Evolutionary conservation across 208 protist genomes (phyloP), one percentile per base, ranked within the genome.

Genomic region (Endotrypanum monterogeii): DNA sequence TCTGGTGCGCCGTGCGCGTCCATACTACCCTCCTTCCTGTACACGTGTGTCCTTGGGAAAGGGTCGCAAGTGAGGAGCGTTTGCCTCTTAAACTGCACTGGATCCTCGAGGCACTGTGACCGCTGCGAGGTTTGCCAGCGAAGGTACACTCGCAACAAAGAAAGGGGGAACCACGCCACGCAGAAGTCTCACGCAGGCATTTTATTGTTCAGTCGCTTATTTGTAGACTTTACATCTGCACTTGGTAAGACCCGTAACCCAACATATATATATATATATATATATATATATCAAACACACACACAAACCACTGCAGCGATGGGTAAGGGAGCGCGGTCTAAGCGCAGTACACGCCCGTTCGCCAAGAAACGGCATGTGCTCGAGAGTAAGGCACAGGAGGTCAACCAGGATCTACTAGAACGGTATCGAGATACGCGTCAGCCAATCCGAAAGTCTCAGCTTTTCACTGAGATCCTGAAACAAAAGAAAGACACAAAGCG

Each of bases 401-500:
- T 97, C 8, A 89, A 97, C 71, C 88, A 89, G 23, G 67, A 70
- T 50, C 83, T 97, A 39, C 67, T 95, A 57, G 90, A 95, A 80
- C 86, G 84, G 18, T 97, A 87, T 81, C 93, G 93, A 62, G 92
- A 82, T 75, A 97, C 93, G 23, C 85, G 86, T 9, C 93, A 97
- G 71, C 89, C 93, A 0, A 87, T 91, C 44, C 84, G 85, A 57
- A 97, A 97, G 80, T 92, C 88, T 28, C 85, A 93, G 85, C 85
- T 97, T 25, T 97, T 92, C 78, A 91, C 84, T 3, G 78, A 97
- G 62, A 89, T 97, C 52, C 68, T 90, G 57, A 93, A 93, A 72
- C 93, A 97, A 76, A 94, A 88, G 70, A 97, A 97, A 76, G 93
- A 97, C 73, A 86, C 89, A 2, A 97, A 97, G 80, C 93, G 93